Percentiles rank a stretch among this genome's conserved stretches.
Conservation (phyloP, 2,329 filamentous ascomycete species). For the Colletotrichum tropicicola region DNA sequence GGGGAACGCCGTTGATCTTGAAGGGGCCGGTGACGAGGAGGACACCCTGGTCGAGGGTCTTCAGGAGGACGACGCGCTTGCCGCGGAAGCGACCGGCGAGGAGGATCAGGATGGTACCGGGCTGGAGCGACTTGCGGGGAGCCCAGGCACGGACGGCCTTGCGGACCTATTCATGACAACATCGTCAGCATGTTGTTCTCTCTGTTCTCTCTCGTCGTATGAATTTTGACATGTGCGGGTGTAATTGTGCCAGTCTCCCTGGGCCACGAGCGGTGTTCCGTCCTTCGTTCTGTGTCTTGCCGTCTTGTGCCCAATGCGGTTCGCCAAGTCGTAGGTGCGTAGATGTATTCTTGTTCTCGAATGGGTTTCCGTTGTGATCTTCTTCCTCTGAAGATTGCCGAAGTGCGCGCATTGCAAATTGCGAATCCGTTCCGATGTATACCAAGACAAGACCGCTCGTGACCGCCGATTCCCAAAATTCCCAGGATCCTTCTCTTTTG, state of each 20-base stretch:
- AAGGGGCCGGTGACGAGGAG: slow-evolving; percentile 99
- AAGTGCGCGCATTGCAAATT: slow-evolving; percentile 6
- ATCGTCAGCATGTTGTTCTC: slow-evolving; percentile 11
- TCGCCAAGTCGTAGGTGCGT: not conserved
- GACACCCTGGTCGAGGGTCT: slow-evolving; percentile 95
- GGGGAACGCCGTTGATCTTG: slow-evolving; percentile 99
- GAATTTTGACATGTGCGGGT: not conserved
- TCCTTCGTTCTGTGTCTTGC: not conserved
- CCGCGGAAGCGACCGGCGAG: slow-evolving; percentile 99
- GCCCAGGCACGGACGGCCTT: slow-evolving; percentile 91
- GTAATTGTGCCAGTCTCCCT: not conserved
- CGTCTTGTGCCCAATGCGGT: not conserved
- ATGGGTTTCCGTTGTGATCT: not conserved
- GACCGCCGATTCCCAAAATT: slow-evolving; percentile 9
- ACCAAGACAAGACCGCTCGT: slow-evolving; percentile 9
- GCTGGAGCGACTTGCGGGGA: slow-evolving; percentile 88
- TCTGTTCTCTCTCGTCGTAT: not conserved
- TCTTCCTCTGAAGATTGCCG: not conserved
- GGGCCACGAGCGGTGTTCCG: slow-evolving; percentile 16
- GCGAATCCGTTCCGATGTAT: not conserved
- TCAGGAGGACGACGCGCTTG: slow-evolving; percentile 99
- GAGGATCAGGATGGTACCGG: slow-evolving; percentile 97
- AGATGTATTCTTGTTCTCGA: not conserved
- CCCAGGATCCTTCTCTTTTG: not conserved
- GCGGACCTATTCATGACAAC: slow-evolving; percentile 74